Percentiles rank a stretch among this genome's conserved stretches.
phyloP scores from a whole-genome alignment of 2,329 filamentous ascomycete genomes.

The Fusarium bactridioides region DNA sequence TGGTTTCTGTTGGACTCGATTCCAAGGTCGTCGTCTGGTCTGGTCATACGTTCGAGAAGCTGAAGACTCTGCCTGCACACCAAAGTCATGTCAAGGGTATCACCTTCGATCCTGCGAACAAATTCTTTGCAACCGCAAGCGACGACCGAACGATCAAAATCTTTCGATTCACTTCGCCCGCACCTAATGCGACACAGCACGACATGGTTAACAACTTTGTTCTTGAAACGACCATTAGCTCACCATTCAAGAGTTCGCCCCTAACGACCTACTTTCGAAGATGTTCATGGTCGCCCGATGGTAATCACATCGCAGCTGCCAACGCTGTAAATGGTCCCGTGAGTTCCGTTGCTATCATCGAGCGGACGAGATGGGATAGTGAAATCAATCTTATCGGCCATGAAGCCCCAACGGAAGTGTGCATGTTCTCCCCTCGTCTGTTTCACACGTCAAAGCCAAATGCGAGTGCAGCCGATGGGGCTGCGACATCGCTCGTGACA shows the following conservation, averaged over 20 bases:
- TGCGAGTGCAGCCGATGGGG: slow-evolving; percentile 56
- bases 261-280: slow-evolving; percentile 96
- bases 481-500: slow-evolving; percentile 70
- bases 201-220: slow-evolving; percentile 98
- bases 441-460: slow-evolving; percentile 78
- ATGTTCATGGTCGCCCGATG: slow-evolving; percentile 97
- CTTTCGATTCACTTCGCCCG: slow-evolving; percentile 90
- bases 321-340: slow-evolving; percentile 98
- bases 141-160: slow-evolving; percentile 97
- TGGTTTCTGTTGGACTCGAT: slow-evolving; percentile 95
- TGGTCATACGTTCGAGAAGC: slow-evolving; percentile 95
- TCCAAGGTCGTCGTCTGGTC: slow-evolving; percentile 99
- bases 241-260: slow-evolving; percentile 89
- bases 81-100: slow-evolving; percentile 99
- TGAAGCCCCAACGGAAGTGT: slow-evolving; percentile 96
- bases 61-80: slow-evolving; percentile 92
- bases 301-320: slow-evolving; percentile 94
- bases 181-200: slow-evolving; percentile 89
- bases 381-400: slow-evolving; percentile 98
- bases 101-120: slow-evolving; percentile 97
- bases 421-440: slow-evolving; percentile 91
- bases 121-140: slow-evolving; percentile 98
- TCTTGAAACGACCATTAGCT: slow-evolving; percentile 87
- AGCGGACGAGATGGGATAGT: slow-evolving; percentile 90
- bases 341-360: slow-evolving; percentile 95